Evolutionary conservation across 352 stramenopile species (phyloP).

Genomic region (Phytophthora citrophthora): DNA sequence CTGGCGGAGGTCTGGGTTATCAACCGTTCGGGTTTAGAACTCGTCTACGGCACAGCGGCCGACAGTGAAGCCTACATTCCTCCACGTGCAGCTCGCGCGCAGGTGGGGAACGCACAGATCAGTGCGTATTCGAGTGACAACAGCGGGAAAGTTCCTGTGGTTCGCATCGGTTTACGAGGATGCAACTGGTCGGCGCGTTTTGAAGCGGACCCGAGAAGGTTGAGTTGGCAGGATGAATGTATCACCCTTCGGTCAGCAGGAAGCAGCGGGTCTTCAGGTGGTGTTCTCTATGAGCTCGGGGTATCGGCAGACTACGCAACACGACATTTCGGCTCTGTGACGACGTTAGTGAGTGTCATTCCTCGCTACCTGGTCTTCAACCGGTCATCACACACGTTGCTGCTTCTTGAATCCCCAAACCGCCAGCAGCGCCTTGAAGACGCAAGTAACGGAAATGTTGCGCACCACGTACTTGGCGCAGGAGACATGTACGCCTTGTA

Average conservation of each 20-base stretch:
- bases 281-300: constrained; percentile 81
- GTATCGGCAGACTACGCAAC: constrained; percentile 85
- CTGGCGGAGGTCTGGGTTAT: constrained; percentile 81
- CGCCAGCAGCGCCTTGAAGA: constrained; percentile 38
- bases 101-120: constrained; percentile 83
- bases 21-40: constrained; percentile 78
- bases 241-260: constrained; percentile 55
- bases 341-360: constrained; percentile 85
- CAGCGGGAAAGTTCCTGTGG: constrained; percentile 43
- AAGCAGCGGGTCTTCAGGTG: constrained; percentile 23
- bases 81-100: constrained; percentile 51
- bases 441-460: constrained; percentile 46
- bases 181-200: constrained; percentile 80
- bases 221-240: constrained; percentile 89
- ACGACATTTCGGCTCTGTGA: constrained; percentile 82
- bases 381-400: constrained; percentile 62
- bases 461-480: constrained; percentile 75
- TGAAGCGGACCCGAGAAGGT: constrained; percentile 64
- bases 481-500: constrained; percentile 83
- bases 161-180: constrained; percentile 62
- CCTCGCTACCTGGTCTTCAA: constrained; percentile 84
- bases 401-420: constrained; percentile 58
- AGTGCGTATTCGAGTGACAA: constrained; percentile 62
- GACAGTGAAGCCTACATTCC: constrained; percentile 72
- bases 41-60: constrained; percentile 73